These are phyloP conservation scores for Hapsidospora chrysogenum DNA, from an alignment of 495 filamentous ascomycete species.

Conservation along the genomic window DNA sequence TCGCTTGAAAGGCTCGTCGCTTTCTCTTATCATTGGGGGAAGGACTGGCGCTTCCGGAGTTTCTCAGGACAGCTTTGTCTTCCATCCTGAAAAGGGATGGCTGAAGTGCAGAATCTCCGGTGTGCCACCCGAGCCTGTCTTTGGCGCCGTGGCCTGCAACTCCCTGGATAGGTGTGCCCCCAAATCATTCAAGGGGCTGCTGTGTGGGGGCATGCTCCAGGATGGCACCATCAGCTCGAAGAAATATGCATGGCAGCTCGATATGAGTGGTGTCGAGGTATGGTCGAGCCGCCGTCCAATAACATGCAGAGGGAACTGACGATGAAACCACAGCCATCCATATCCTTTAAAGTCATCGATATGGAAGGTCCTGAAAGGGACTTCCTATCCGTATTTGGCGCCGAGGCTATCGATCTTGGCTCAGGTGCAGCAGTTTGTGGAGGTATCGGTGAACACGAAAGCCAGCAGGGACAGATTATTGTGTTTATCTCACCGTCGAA, in stretches of 20 bases:
- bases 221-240: slow-evolving; percentile 43
- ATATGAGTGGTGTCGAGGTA: slow-evolving; percentile 7
- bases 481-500: slow-evolving; percentile 5
- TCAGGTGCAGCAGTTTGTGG: slow-evolving; percentile 23
- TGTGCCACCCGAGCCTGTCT: slow-evolving; percentile 31
- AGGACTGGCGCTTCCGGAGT: slow-evolving; percentile 38
- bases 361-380: not conserved
- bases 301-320: too few species aligned
- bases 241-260: slow-evolving; percentile 32
- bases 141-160: slow-evolving; percentile 35
- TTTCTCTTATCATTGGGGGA: slow-evolving; percentile 53
- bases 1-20: slow-evolving; percentile 22
- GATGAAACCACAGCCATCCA: slow-evolving; percentile 6
- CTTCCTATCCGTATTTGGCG: not conserved
- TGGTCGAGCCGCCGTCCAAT: too few species aligned
- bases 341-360: not conserved
- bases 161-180: slow-evolving; percentile 1
- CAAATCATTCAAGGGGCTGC: slow-evolving; percentile 30
- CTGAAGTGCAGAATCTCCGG: slow-evolving; percentile 16
- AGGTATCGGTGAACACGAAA: slow-evolving; percentile 21
- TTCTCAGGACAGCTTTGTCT: slow-evolving; percentile 47
- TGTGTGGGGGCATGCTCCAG: slow-evolving; percentile 48
- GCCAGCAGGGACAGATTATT: slow-evolving; percentile 17
- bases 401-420: not conserved
- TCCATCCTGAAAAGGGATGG: slow-evolving; percentile 34